These are phyloP conservation scores for Camelina neglecta DNA, from an alignment of 345 rosid species.

Conservation along the genomic window DNA sequence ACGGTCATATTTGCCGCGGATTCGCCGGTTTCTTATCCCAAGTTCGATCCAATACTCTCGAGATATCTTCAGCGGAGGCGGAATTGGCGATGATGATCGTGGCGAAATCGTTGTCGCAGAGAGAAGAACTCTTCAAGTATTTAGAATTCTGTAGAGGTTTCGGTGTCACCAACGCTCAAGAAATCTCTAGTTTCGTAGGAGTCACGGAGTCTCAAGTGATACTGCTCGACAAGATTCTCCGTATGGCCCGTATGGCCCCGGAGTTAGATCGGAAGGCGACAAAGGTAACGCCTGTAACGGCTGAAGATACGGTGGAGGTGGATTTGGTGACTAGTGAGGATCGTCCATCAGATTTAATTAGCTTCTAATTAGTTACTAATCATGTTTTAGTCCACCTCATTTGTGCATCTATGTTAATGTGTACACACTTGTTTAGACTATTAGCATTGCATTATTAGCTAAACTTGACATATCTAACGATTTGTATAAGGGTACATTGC, in stretches of 20 bases:
- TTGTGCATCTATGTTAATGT: not conserved
- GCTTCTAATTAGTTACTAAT: conserved; percentile 15
- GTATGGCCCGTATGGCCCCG: not conserved
- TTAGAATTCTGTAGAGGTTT: conserved; percentile 55
- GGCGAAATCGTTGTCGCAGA: conserved; percentile 54
- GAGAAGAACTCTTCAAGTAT: conserved; percentile 49
- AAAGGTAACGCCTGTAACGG: not conserved
- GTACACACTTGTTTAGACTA: not conserved
- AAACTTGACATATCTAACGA: not conserved
- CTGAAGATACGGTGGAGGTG: not conserved
- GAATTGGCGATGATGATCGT: conserved; percentile 52
- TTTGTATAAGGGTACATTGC: not conserved
- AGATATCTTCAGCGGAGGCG: conserved; percentile 43
- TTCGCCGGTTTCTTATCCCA: conserved; percentile 45
- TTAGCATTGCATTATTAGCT: not conserved
- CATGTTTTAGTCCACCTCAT: not conserved
- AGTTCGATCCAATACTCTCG: conserved; percentile 35
- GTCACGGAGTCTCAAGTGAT: conserved; percentile 52
- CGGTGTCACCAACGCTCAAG: conserved; percentile 54
- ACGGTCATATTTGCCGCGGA: conserved; percentile 53
- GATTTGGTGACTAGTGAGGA: not conserved
- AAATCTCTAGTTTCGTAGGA: conserved; percentile 44
- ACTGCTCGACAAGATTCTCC: conserved; percentile 48
- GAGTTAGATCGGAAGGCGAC: conserved; percentile 31
- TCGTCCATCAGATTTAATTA: conserved; percentile 20